phyloP scores from a whole-genome alignment of 208 protist species.

The Acanthamoeba culbertsoni region DNA sequence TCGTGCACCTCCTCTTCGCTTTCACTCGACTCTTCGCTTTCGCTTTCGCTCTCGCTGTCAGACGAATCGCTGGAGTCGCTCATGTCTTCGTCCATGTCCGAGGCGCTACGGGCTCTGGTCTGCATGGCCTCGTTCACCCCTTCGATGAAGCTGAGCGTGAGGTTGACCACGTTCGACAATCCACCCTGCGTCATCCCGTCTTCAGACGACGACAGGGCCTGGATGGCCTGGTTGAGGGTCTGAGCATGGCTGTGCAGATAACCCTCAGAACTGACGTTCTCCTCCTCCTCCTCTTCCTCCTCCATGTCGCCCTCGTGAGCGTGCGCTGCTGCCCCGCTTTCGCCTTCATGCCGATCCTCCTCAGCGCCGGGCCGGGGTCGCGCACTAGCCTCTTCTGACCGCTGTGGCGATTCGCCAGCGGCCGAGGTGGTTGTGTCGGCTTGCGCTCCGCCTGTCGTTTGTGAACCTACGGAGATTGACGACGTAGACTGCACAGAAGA shows the following conservation, averaged over 20 bases:
- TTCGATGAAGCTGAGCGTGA: background rate
- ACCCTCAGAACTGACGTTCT: background rate
- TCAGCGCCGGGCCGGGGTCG: background rate
- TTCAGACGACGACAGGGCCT: background rate
- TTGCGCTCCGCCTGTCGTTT: too few relatives aligned
- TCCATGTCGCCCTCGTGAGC: background rate
- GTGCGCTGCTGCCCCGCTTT: background rate
- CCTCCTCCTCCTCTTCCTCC: background rate
- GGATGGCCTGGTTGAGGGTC: background rate
- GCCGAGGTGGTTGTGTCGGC: background rate
- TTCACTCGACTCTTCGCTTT: background rate
- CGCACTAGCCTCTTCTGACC: background rate
- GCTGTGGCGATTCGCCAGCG: background rate
- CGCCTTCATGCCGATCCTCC: background rate
- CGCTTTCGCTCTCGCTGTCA: background rate
- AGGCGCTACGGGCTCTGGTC: background rate
- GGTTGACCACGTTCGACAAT: background rate
- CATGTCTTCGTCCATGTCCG: background rate
- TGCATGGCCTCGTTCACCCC: background rate
- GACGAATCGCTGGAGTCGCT: background rate
- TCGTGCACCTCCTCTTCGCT: background rate
- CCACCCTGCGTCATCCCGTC: too few relatives aligned
- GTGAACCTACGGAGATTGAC: too few relatives aligned
- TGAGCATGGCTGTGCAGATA: background rate
- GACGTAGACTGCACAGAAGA: too few relatives aligned